Base-by-base conservation (phyloP, 2,329 filamentous ascomycete species). In the Bimuria novae-zelandiae region DNA sequence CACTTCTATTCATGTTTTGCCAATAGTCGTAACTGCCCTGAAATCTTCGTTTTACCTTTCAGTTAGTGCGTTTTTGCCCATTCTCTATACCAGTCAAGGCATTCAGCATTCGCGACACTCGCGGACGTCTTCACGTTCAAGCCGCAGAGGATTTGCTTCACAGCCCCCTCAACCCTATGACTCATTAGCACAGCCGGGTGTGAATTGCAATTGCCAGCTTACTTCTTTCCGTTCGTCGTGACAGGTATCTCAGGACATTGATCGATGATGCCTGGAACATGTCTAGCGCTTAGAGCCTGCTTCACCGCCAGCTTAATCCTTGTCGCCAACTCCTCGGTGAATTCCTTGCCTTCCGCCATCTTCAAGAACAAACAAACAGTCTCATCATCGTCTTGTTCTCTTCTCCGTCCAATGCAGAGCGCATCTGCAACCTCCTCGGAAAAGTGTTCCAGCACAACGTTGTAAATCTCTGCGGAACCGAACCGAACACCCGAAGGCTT, bases 191-290 rank as follows among this genome's bases (percentile, higher is more conserved):
- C 12, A 5, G 23, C 25, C 30, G 3, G 8, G 14, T 21, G 6
- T 10, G 5, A 47, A 21, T 46, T 6, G 2, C 11, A 10, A 3
- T 7, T 35, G 29, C 3, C 11, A 23, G 82, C 86, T 77, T 75
- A 89, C 86, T 97, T 99, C 80, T 99, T 99, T 48, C 93, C 93
- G 68, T 99, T 99, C 2, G 87, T 87, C 14, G 94, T 97, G 61
- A 92, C 87, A 0, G 93, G 94, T 16, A 99, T 94, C 32, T 93
- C 92, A 0, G 87, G 86, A 57, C 89, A 92, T 70, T 89, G 86
- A 60, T 92, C 90, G 16, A 97, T 80, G 0, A 96, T 78, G 0
- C 85, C 88, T 0, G 93, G 93, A 0, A 97, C 92, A 77, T 99
- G 94, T 48, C 94, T 83, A 4, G 91, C 89, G 64, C 90, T 96